Base-by-base conservation (phyloP, 1,284 basidiomycete species). In the Moesziomyces globuligerus region DNA sequence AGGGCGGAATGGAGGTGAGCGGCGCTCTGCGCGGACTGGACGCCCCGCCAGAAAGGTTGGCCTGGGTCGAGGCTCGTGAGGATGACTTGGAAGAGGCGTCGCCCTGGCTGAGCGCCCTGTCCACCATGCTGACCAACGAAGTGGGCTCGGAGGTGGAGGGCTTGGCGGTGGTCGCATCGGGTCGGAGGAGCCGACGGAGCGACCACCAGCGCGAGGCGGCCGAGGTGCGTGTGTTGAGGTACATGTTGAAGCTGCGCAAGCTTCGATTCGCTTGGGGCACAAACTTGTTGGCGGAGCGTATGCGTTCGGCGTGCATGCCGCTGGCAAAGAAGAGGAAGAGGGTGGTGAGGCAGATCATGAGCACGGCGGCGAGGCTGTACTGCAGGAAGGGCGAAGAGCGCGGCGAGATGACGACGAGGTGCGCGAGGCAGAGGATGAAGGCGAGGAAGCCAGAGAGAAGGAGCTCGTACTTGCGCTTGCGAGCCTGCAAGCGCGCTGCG, bases 271-370 rank as follows among this genome's bases (percentile, higher is more conserved):
- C 93, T 76, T 98, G 95, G 1, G 93, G 94, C 18, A 98, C 92
- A 80, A 98, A 98, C 94, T 91, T 90, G 84, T 97, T 94, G 9
- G 95, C 94, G 79, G 97, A 97, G 0, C 89, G 90, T 73, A 98
- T 96, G 85, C 95, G 94, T 83, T 98, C 94, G 8, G 90, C 87
- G 79, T 98, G 98, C 88, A 96, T 91, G 8, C 95, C 95, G 74
- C 91, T 94, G 2, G 93, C 93, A 81, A 98, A 98, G 87, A 98
- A 98, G 36, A 98, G 87, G 28, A 91, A 88, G 8, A 98, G 87
- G 1, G 93, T 96, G 11, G 93, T 94, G 38, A 68, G 54, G 37
- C 74, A 71, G 42, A 82, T 69, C 56, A 74, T 70, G n/a, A 81
- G 56, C 17, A 77, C 59, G 4, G 68, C 74, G 3, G 77, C 55